Percentiles rank a stretch among this genome's conserved stretches.
phyloP scores from a whole-genome alignment of 148 eudicot species.

The Mesembryanthemum crystallinum region DNA sequence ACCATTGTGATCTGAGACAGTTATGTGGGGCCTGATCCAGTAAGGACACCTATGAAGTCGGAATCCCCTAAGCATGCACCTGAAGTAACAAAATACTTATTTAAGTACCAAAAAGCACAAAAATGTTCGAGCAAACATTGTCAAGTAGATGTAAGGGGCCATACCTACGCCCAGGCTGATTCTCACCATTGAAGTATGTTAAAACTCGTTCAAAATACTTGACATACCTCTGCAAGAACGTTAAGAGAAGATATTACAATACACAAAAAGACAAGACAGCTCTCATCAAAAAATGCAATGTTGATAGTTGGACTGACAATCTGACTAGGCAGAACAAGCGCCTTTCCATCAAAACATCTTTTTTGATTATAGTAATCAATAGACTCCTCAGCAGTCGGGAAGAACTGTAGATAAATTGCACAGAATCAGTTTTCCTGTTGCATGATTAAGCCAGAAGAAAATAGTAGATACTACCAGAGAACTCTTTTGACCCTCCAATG shows the following conservation, averaged over 20 bases:
- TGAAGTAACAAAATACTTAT: constrained; percentile 15
- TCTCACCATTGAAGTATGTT: constrained; percentile 86
- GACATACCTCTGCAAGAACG: constrained; percentile 71
- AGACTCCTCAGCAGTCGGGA: constrained; percentile 98
- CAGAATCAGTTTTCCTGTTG: constrained; percentile 17
- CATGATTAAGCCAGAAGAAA: neutral
- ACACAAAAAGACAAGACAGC: constrained; percentile 14
- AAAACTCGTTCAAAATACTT: constrained; percentile 87
- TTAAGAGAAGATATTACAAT: constrained; percentile 18
- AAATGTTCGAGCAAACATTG: neutral
- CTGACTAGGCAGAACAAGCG: constrained; percentile 98
- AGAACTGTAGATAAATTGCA: constrained; percentile 55
- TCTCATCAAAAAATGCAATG: neutral
- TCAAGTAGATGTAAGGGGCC: constrained; percentile 6
- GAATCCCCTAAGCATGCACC: constrained; percentile 97
- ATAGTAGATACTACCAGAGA: neutral
- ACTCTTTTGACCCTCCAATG: neutral
- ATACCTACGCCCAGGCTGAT: constrained; percentile 96
- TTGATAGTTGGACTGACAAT: constrained; percentile 54
- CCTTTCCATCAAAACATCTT: constrained; percentile 91
- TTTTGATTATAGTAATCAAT: constrained; percentile 92
- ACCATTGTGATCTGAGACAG: constrained; percentile 90
- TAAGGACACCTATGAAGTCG: constrained; percentile 92
- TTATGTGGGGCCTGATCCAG: constrained; percentile 90
- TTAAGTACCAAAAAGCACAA: neutral